Percentiles rank a stretch among this genome's conserved stretches.
phyloP scores from a whole-genome alignment of 225 moss, liverwort and hornwort species.

The Asterella californica region DNA sequence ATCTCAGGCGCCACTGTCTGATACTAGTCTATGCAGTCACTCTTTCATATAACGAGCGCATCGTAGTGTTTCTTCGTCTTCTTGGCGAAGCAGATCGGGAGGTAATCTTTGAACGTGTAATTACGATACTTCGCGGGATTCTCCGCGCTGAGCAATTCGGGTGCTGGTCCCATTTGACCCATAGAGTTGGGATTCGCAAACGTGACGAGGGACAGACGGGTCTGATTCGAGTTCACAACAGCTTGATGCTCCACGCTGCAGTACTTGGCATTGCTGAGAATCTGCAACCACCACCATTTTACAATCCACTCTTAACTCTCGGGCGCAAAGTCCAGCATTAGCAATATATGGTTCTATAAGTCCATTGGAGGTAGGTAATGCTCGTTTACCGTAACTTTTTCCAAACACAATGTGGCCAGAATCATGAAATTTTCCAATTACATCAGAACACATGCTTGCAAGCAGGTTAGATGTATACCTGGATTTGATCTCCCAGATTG shows the following conservation, averaged over 20 bases:
- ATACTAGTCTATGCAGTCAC: no score
- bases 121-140: constrained; percentile 18
- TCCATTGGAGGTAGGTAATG: no score
- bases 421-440: no score
- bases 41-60: constrained; percentile 11
- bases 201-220: constrained; percentile 5
- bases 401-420: no score
- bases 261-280: constrained; percentile 21
- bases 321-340: no score
- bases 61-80: constrained; percentile 19
- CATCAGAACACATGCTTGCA: no score
- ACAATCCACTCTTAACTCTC: no score
- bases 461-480: no score
- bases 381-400: no score
- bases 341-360: no score
- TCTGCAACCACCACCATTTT: background rate
- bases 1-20: no score
- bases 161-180: constrained; percentile 10
- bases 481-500: constrained; percentile 19
- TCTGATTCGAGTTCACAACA: constrained; percentile 9
- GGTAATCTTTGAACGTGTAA: constrained; percentile 18
- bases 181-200: constrained; percentile 1
- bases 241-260: constrained; percentile 21
- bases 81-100: constrained; percentile 16
- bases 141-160: constrained; percentile 10